These are phyloP conservation scores for Botrytis cinerea DNA, from an alignment of 2,329 filamentous ascomycete species.

Conservation along the genomic window DNA sequence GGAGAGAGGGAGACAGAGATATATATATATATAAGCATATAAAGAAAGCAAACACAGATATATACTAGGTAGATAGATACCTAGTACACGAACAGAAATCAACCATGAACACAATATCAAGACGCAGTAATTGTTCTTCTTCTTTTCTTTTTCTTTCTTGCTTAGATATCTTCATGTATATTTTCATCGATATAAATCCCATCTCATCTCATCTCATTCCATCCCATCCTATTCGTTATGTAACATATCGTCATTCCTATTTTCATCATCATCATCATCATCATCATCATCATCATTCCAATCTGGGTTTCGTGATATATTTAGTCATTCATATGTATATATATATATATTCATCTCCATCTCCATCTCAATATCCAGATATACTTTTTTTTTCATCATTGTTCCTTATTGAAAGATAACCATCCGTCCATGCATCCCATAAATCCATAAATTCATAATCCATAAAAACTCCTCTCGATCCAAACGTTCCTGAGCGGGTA, in stretches of 20 bases:
- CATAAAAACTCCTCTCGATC: neutral
- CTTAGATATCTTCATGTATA: neutral
- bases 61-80: no score
- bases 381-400: neutral
- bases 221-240: no score
- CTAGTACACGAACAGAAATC: neutral
- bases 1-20: no score
- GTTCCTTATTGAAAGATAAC: neutral
- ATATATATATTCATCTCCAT: neutral
- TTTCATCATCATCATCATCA: no score
- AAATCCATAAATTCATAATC: neutral
- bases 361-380: neutral
- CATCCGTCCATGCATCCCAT: no score
- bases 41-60: no score
- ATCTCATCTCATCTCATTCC: no score
- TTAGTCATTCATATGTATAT: neutral
- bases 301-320: neutral
- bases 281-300: neutral
- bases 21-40: no score
- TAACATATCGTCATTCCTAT: no score
- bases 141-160: neutral
- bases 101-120: neutral
- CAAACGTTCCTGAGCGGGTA: neutral
- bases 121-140: neutral
- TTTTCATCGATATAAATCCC: neutral